Evolutionary conservation across 345 rosid genomes (phyloP), one percentile per base, ranked within the genome.

Genomic region (Eucalyptus decipiens): DNA sequence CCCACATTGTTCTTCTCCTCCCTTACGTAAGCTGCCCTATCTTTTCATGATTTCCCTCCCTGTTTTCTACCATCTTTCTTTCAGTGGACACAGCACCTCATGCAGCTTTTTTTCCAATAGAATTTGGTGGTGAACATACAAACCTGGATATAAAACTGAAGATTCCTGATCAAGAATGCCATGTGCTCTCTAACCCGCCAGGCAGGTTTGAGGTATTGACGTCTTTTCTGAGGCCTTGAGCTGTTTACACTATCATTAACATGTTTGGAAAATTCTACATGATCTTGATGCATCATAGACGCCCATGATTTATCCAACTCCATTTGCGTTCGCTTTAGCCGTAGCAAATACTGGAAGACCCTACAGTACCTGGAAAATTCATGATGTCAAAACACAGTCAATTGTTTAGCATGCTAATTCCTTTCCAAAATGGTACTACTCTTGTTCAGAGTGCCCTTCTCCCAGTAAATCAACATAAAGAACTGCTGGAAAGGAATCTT

Each of bases 281-380:
- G 98, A 91, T 95, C 99, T 93, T 97, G 99, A 91, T 97, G 98
- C 99, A 96, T 97, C 90, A 94, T 99, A 90, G 98, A 95, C 40
- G 98, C 99, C 99, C 99, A 97, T 91, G 98, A 97, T 92, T 97
- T 97, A 92, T 97, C 99, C 94, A 97, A 92, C 91, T 97, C 99
- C 98, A 97, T 95, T 91, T 97, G 99, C 47, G 99, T 95, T 90
- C 98, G 93, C 89, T 97, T 97, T 65, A 97, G 97, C 90, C 97
- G 94, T 91, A 97, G 91, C 92, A 97, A 93, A 92, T 97, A 97
- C 88, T 95, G 99, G 94, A 97, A 97, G 87, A 97, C 94, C 92
- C 90, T 95, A 85, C 93, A 93, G 90, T 97, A 97, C 95, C 99
- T 97, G 94, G 72, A 92, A 83, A 86, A 76, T 76, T 40, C 47